Evolutionary conservation across 1,284 basidiomycete species (phyloP).

Genomic region (Agaricales sp.): DNA sequence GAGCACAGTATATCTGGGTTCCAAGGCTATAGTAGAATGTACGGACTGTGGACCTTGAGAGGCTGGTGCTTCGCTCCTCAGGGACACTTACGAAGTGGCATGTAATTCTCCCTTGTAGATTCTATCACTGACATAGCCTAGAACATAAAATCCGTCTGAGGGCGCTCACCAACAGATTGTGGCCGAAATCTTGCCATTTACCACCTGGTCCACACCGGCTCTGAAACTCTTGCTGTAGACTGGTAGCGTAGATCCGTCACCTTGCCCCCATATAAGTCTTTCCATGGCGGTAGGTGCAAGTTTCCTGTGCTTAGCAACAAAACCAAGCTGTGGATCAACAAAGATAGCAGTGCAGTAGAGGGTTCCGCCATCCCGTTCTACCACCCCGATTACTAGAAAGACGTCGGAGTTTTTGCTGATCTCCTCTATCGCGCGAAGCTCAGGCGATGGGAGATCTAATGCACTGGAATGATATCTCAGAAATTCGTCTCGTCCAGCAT

Average conservation of each 20-base stretch:
- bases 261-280: conserved; percentile 60
- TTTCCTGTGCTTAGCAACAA: conserved; percentile 63
- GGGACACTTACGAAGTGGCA: conserved; percentile 47
- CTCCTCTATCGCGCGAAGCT: conserved; percentile 36
- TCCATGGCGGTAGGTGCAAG: conserved; percentile 63
- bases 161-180: conserved; percentile 54
- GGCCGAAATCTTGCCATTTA: conserved; percentile 46
- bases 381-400: conserved; percentile 61
- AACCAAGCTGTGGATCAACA: conserved; percentile 45
- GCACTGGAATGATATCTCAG: conserved; percentile 44
- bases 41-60: conserved; percentile 28
- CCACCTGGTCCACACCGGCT: conserved; percentile 15
- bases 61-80: not conserved
- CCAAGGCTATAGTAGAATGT: conserved; percentile 53
- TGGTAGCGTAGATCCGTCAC: conserved; percentile 39
- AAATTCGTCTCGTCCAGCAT: conserved; percentile 51
- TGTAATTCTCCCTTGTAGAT: conserved; percentile 57
- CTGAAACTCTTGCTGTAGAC: conserved; percentile 28
- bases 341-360: conserved; percentile 65
- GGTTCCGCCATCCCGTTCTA: conserved; percentile 57
- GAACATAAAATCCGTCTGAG: too few species aligned
- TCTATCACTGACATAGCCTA: not conserved
- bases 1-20: conserved; percentile 58
- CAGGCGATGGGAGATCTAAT: conserved; percentile 45
- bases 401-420: conserved; percentile 39